A percentile compares a stretch with the other conserved stretches of the same genome.
Evolutionary conservation across 2,329 filamentous ascomycete genomes (phyloP).

Genomic region (Chaetomium globosum): DNA sequence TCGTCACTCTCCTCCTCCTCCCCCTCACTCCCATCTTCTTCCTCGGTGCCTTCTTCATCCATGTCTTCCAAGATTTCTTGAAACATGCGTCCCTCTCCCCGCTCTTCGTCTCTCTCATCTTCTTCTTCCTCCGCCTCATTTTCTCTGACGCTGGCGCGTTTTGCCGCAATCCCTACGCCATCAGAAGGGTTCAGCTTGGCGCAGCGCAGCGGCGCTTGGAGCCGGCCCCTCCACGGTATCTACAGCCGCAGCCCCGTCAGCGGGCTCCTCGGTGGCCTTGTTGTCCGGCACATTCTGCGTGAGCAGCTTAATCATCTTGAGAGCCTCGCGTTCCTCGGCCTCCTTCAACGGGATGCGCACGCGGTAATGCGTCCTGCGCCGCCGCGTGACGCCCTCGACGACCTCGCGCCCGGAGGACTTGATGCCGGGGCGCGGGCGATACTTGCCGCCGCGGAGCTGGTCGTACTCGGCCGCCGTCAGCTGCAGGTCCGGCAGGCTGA

Average conservation of each 20-base stretch:
- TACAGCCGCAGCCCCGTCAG: not conserved
- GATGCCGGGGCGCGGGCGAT: slow-evolving; percentile 36
- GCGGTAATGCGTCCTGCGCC: slow-evolving; percentile 37
- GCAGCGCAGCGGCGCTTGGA: not conserved
- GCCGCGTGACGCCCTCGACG: slow-evolving; percentile 28
- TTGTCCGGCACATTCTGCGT: slow-evolving; percentile 22
- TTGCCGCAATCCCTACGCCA: not conserved
- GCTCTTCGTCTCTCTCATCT: slow-evolving; percentile 23
- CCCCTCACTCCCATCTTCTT: slow-evolving; percentile 27
- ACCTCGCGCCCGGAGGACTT: slow-evolving; percentile 30
- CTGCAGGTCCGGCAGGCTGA: slow-evolving; percentile 46
- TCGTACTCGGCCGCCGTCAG: slow-evolving; percentile 45
- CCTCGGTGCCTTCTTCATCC: slow-evolving; percentile 30
- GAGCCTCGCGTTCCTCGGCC: slow-evolving; percentile 35
- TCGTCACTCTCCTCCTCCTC: slow-evolving; percentile 25
- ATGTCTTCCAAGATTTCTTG: slow-evolving; percentile 31
- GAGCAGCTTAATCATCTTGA: slow-evolving; percentile 37
- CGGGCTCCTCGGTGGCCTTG: slow-evolving; percentile 10
- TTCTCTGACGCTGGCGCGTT: not conserved
- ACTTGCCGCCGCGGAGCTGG: slow-evolving; percentile 42
- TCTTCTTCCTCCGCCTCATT: not conserved
- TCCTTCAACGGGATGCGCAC: slow-evolving; percentile 38
- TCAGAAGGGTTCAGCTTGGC: not conserved
- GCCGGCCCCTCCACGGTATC: not conserved
- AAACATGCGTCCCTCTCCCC: slow-evolving; percentile 18